Percentiles rank a stretch among this genome's conserved stretches.
Conservation (phyloP, 805 yeast species). For the Candida chauliodis region DNA sequence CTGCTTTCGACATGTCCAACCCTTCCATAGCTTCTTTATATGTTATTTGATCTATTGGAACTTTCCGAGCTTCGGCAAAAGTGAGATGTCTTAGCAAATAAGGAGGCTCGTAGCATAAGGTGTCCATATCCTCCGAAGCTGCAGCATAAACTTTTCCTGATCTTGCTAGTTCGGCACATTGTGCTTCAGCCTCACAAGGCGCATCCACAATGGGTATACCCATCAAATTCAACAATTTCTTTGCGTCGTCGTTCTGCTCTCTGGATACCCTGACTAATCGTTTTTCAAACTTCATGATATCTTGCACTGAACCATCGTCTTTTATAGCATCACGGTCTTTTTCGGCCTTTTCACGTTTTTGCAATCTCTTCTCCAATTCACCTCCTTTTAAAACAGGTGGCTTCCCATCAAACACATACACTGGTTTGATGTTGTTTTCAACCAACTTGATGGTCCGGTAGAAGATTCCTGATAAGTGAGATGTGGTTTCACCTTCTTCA, state of each 20-base stretch:
- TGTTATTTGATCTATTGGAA: constrained; percentile 83
- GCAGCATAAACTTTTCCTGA: constrained; percentile 94
- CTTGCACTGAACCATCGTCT: constrained; percentile 79
- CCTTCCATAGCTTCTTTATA: constrained; percentile 69
- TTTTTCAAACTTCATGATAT: constrained; percentile 71
- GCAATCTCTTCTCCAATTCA: constrained; percentile 81
- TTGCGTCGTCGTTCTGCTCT: constrained; percentile 94
- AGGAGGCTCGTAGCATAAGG: constrained; percentile 88
- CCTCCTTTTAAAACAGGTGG: constrained; percentile 95
- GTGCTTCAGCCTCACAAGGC: constrained; percentile 98
- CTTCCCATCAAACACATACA: constrained; percentile 95
- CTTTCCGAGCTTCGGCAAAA: constrained; percentile 88
- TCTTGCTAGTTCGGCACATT: constrained; percentile 89
- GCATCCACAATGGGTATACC: constrained; percentile 94
- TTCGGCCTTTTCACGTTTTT: constrained; percentile 78
- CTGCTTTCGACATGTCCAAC: constrained; percentile 64
- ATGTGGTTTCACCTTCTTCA: constrained; percentile 85
- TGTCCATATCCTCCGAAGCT: constrained; percentile 99
- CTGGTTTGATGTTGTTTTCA: constrained; percentile 92
- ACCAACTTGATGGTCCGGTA: constrained; percentile 88
- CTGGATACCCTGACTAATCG: constrained; percentile 84
- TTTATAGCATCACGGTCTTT: constrained; percentile 69
- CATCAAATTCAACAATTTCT: constrained; percentile 75
- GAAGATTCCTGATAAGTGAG: constrained; percentile 95
- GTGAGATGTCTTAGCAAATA: constrained; percentile 83